A percentile compares a stretch with the other conserved stretches of the same genome.
These are phyloP conservation scores for Cladosporium halotolerans DNA, from an alignment of 2,329 filamentous ascomycete species.

Conservation along the genomic window DNA sequence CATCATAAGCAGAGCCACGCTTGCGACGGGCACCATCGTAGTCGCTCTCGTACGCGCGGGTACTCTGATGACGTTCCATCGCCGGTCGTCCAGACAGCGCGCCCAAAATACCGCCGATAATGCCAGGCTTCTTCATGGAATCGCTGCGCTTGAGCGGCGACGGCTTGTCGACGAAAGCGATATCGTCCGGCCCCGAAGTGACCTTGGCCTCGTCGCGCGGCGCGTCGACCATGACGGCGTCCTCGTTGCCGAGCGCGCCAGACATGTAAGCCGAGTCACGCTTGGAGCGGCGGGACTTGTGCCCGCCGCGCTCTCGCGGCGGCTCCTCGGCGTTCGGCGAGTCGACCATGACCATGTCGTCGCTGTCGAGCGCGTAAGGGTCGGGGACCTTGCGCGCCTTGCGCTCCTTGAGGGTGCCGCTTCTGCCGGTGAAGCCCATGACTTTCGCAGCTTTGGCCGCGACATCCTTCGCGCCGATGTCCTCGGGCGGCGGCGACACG, in stretches of 20 bases:
- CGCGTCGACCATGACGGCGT: conserved; percentile 37
- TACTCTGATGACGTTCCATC: conserved; percentile 25
- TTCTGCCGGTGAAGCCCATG: conserved; percentile 50
- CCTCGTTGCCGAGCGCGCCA: conserved; percentile 34
- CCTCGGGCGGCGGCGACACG: conserved; percentile 67
- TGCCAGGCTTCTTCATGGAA: conserved; percentile 47
- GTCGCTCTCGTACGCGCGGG: conserved; percentile 30
- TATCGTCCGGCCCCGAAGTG: conserved; percentile 44
- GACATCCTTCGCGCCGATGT: conserved; percentile 40
- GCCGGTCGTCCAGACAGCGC: conserved; percentile 28
- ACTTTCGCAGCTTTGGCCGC: conserved; percentile 73
- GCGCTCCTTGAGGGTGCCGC: conserved; percentile 44
- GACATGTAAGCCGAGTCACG: conserved; percentile 34
- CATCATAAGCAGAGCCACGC: conserved; percentile 27
- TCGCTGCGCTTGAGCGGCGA: conserved; percentile 54
- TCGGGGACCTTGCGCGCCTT: conserved; percentile 47
- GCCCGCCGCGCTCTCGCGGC: conserved; percentile 21
- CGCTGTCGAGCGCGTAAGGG: conserved; percentile 55
- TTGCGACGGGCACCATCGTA: conserved; percentile 27
- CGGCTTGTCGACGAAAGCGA: conserved; percentile 48
- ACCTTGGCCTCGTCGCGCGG: conserved; percentile 39
- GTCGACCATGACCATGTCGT: conserved; percentile 54
- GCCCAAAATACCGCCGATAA: conserved; percentile 53
- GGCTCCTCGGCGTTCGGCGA: conserved; percentile 27
- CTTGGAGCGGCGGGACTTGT: conserved; percentile 37